Conservation (phyloP, 1,284 basidiomycete genomes). For the Cryptococcus deneoformans region DNA sequence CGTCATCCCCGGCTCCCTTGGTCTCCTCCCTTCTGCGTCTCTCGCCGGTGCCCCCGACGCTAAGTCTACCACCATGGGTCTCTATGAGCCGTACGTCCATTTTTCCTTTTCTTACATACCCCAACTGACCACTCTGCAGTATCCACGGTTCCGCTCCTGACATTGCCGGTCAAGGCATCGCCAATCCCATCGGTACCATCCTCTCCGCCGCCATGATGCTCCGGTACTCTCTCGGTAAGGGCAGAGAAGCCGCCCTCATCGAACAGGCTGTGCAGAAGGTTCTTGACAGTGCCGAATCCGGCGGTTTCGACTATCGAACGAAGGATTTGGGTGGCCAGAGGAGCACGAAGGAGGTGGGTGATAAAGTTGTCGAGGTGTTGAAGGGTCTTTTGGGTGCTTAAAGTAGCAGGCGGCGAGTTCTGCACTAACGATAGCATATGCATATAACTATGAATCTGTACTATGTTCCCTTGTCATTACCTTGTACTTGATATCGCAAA, state of each 20-base stretch:
- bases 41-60: constrained; percentile 77
- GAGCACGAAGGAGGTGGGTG: constrained; percentile 75
- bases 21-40: constrained; percentile 92
- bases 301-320: constrained; percentile 78
- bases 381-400: constrained; percentile 56
- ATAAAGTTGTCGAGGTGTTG: constrained; percentile 75
- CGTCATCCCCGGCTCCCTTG: constrained; percentile 96
- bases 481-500: no score
- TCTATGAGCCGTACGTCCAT: constrained; percentile 78
- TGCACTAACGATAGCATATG: neutral
- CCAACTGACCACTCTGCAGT: constrained; percentile 6
- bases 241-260: constrained; percentile 76
- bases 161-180: constrained; percentile 91
- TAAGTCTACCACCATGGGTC: constrained; percentile 66
- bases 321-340: constrained; percentile 82
- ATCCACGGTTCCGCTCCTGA: constrained; percentile 75
- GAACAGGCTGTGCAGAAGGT: constrained; percentile 87
- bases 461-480: no score
- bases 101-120: neutral
- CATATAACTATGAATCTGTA: neutral
- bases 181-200: constrained; percentile 97
- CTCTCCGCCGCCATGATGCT: constrained; percentile 94
- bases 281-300: constrained; percentile 67
- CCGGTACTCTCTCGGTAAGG: constrained; percentile 88
- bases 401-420: neutral